Conservation (phyloP, 352 stramenopile species). For the Phytopythium aichiense region DNA sequence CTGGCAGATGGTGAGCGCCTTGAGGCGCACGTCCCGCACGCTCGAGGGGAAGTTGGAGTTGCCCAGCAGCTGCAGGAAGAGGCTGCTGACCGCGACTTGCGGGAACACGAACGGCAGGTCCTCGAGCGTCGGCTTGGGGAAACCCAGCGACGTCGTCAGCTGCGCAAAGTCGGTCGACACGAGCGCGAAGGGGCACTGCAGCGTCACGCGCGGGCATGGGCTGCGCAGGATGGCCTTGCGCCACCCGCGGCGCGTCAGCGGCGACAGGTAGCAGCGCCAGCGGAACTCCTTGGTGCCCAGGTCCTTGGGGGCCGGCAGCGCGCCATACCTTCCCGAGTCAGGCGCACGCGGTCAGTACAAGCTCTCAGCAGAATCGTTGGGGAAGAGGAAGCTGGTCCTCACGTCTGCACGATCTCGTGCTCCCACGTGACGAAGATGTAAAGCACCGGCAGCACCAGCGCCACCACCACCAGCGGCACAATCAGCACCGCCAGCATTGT, state of each 20-base stretch:
- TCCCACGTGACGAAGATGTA: constrained; percentile 79
- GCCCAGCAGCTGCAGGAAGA: constrained; percentile 74
- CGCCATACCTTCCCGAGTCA: constrained; percentile 30
- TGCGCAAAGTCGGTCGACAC: constrained; percentile 76
- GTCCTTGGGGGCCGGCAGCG: constrained; percentile 62
- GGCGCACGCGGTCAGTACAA: not conserved
- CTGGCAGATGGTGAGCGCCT: constrained; percentile 75
- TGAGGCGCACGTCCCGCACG: constrained; percentile 44
- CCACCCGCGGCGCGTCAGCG: constrained; percentile 57
- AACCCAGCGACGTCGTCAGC: constrained; percentile 70
- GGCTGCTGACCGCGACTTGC: constrained; percentile 51
- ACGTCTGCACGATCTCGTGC: constrained; percentile 64
- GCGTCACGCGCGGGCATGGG: constrained; percentile 66
- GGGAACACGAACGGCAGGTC: constrained; percentile 75
- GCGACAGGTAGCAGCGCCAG: constrained; percentile 69
- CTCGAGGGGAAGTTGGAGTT: constrained; percentile 80
- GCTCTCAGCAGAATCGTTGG: not conserved
- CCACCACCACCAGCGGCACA: constrained; percentile 39
- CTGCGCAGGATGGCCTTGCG: constrained; percentile 39
- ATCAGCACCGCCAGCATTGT: constrained; percentile 30
- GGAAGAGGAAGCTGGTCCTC: constrained; percentile 1
- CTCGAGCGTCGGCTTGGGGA: constrained; percentile 59
- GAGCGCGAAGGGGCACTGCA: constrained; percentile 68
- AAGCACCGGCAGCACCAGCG: constrained; percentile 52
- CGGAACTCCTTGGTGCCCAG: constrained; percentile 76